These are phyloP conservation scores for Aureobasidium vineae DNA, from an alignment of 2,329 filamentous ascomycete genomes.

Conservation along the genomic window DNA sequence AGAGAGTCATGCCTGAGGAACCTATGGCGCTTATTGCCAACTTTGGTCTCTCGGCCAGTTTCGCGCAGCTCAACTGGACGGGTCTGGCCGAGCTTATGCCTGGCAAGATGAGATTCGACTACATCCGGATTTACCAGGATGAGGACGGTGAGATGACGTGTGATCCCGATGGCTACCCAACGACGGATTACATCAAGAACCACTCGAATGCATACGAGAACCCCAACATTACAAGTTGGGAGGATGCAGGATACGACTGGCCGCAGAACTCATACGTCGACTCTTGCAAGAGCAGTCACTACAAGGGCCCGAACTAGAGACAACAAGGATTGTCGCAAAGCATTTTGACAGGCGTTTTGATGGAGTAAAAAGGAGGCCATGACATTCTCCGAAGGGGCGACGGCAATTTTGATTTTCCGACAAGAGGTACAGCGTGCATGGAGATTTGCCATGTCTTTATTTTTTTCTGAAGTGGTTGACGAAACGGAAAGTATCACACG, in stretches of 20 bases:
- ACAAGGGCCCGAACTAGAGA: conserved; percentile 22
- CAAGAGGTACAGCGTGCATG: conserved; percentile 18
- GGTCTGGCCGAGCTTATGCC: conserved; percentile 58
- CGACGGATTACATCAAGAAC: conserved; percentile 63
- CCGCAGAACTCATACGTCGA: conserved; percentile 62
- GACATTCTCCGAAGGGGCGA: conserved; percentile 5
- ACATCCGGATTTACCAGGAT: conserved; percentile 69
- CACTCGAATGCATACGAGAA: conserved; percentile 63
- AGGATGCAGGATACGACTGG: conserved; percentile 57
- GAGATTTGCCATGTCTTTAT: neutral
- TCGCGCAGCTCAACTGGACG: conserved; percentile 60
- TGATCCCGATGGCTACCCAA: conserved; percentile 65
- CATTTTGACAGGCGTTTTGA: conserved; percentile 19
- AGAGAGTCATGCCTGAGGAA: conserved; percentile 63
- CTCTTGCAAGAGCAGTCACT: conserved; percentile 44
- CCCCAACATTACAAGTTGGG: conserved; percentile 64
- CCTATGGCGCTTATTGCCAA: conserved; percentile 68
- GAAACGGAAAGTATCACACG: conserved; percentile 12
- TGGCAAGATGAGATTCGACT: conserved; percentile 65
- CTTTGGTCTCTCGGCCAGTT: conserved; percentile 67
- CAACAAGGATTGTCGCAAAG: neutral
- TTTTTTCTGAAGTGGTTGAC: neutral
- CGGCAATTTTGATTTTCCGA: conserved; percentile 5
- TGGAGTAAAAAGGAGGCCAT: conserved; percentile 6
- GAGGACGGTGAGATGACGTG: conserved; percentile 59